Conservation (phyloP, 352 stramenopile genomes). For the Phytophthora sojae region DNA sequence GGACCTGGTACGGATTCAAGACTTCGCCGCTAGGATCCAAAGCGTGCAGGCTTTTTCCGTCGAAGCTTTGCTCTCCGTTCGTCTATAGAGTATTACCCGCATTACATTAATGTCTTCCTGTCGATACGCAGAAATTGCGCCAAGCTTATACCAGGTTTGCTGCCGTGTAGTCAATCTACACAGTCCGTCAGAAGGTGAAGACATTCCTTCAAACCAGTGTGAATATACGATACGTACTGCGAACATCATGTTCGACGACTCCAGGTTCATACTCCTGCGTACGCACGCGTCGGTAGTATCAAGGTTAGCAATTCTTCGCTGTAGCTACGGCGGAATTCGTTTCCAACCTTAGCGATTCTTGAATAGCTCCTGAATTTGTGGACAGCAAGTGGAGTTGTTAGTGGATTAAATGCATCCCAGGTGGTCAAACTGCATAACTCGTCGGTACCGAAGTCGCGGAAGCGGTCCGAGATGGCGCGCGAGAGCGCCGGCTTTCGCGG, state of each 20-base stretch:
- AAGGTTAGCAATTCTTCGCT: neutral
- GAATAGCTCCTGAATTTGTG: constrained; percentile 27
- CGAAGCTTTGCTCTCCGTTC: constrained; percentile 58
- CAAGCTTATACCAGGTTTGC: constrained; percentile 52
- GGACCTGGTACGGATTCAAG: constrained; percentile 75
- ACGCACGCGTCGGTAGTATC: neutral
- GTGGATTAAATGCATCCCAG: neutral
- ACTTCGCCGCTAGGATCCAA: constrained; percentile 53
- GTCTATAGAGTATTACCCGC: constrained; percentile 36
- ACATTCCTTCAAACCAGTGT: neutral
- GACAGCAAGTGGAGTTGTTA: neutral
- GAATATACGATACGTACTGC: constrained; percentile 33
- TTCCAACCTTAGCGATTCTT: constrained; percentile 30
- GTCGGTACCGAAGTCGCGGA: constrained; percentile 31
- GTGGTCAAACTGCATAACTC: neutral
- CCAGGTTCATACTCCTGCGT: constrained; percentile 48
- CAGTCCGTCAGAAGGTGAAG: neutral
- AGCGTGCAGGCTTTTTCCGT: constrained; percentile 62
- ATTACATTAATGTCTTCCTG: neutral
- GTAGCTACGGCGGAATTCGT: neutral
- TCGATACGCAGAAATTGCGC: neutral
- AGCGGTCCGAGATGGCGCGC: constrained; percentile 38
- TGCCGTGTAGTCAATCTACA: constrained; percentile 75
- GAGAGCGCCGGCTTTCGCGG: constrained; percentile 23
- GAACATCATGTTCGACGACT: constrained; percentile 79